A percentile compares a stretch with the other conserved stretches of the same genome.
Conservation (phyloP, 805 yeast genomes). For the Hanseniaspora pseudoguilliermondii region DNA sequence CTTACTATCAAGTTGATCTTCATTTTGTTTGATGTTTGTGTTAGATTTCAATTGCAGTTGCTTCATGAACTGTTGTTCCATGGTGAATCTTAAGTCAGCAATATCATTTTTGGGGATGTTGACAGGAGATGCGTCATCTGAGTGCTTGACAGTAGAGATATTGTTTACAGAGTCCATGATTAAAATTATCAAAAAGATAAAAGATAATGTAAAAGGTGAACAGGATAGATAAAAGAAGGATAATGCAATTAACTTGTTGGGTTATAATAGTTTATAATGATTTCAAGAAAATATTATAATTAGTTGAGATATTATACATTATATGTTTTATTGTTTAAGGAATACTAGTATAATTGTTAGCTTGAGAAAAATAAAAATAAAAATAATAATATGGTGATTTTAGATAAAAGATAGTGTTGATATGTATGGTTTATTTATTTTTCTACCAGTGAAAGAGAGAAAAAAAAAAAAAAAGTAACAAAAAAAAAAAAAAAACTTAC, state of each 20-base stretch:
- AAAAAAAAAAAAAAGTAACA: too few species aligned
- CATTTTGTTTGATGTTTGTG: not conserved
- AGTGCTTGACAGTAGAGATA: not conserved
- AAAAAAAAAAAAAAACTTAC: too few species aligned
- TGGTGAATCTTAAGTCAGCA: slow-evolving; percentile 8
- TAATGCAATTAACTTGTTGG: not conserved
- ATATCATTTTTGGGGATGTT: not conserved
- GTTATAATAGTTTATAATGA: too few species aligned
- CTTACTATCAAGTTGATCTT: not conserved
- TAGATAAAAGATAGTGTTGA: too few species aligned
- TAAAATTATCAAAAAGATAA: not conserved
- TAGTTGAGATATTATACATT: too few species aligned
- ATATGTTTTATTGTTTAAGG: too few species aligned
- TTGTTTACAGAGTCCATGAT: not conserved
- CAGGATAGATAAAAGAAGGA: not conserved
- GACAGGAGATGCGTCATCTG: not conserved
- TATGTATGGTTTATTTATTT: too few species aligned
- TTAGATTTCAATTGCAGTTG: slow-evolving; percentile 2
- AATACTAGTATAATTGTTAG: too few species aligned
- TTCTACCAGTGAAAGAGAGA: too few species aligned
- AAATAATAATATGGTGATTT: too few species aligned
- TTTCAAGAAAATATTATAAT: too few species aligned
- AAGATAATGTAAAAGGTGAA: not conserved
- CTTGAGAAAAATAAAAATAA: too few species aligned
- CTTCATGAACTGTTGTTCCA: slow-evolving; percentile 11